Evolutionary conservation across 1,284 basidiomycete genomes (phyloP), one percentile per base, ranked within the genome.

Genomic region (Neonothopanus nambi): DNA sequence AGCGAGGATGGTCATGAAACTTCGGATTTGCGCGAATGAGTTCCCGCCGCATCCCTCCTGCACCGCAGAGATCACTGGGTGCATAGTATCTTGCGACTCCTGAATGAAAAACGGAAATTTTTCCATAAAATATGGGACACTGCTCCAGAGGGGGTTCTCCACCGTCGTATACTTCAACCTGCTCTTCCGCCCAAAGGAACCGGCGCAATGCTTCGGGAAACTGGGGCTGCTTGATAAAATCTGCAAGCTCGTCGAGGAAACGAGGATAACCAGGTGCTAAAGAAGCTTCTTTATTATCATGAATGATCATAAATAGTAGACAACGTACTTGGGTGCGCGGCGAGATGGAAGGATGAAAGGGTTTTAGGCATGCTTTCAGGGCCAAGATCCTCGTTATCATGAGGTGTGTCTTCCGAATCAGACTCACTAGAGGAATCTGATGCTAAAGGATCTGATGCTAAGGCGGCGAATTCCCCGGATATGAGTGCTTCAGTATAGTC

Each of bases 51-150:
- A 64, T 64, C 4, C 63, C 63, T n/a, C 57, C 54, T 21, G 54
- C 47, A 0, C 63, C 62, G 37, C 62, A 62, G 5, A 55, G 40
- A 40, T 67, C 61, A 40, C 64, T 65, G 35, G 64, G 66, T 4
- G 63, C 58, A 55, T 59, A 63, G 50, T 63, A 67, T 0, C 45
- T 52, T 4, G 59, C 62, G 3, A 55, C 28, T 8, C 63, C 67
- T 2, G 62, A 67, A 26, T 62, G 61, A 38, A 58, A 63, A 3
- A 65, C 59, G 20, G 38, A 47, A 13, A 67, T 57, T n/a, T 49
- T 45, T 12, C 48, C 45, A 21, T 39, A 18, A 30, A 51, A 53
- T 6, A 18, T 21, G 21, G 55, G 55, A 33, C 51, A 57, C 6
- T 39, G 24, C 2, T 48, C 11, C 28, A 54, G 12, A 20, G 28